A percentile compares a stretch with the other conserved stretches of the same genome.
Conservation (phyloP, 2,329 filamentous ascomycete genomes). For the Zasmidium citrigriseum region DNA sequence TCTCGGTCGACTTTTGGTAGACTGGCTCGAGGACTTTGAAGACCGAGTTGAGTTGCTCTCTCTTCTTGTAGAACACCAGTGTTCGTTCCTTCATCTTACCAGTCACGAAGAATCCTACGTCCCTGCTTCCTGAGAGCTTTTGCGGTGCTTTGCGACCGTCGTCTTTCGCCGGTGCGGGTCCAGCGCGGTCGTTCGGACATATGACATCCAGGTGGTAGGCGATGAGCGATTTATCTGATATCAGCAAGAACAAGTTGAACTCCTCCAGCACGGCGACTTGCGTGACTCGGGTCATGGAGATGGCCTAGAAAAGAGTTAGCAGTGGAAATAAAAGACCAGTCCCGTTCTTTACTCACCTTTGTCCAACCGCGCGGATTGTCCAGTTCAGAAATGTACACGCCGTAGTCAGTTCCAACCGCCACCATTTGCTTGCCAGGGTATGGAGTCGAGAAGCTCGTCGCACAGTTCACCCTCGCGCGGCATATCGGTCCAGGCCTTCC, state of each 20-base stretch:
- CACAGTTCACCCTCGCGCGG: slow-evolving; percentile 85
- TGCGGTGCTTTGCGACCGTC: slow-evolving; percentile 84
- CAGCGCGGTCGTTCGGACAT: slow-evolving; percentile 55
- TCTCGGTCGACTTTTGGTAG: slow-evolving; percentile 87
- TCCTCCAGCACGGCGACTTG: slow-evolving; percentile 95
- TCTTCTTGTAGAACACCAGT: slow-evolving; percentile 95
- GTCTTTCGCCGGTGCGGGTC: slow-evolving; percentile 54
- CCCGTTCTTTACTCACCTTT: slow-evolving; percentile 61
- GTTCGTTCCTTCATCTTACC: slow-evolving; percentile 96
- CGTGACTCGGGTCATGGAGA: slow-evolving; percentile 75
- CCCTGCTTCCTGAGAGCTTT: slow-evolving; percentile 79
- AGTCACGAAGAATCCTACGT: slow-evolving; percentile 95
- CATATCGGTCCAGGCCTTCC: slow-evolving; percentile 78
- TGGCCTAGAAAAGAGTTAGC: slow-evolving; percentile 61
- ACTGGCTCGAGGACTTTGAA: slow-evolving; percentile 97
- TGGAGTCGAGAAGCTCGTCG: slow-evolving; percentile 80
- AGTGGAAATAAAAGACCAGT: background rate
- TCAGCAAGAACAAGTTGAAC: slow-evolving; percentile 87
- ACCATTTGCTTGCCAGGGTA: slow-evolving; percentile 78
- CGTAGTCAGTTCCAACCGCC: slow-evolving; percentile 92
- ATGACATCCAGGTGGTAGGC: slow-evolving; percentile 92
- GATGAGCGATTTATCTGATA: slow-evolving; percentile 87
- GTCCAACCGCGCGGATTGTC: slow-evolving; percentile 89
- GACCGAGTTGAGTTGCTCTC: slow-evolving; percentile 80
- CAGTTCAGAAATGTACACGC: slow-evolving; percentile 86